phyloP scores from a whole-genome alignment of 106 monocot genomes.

The Cymbidium sinense region DNA sequence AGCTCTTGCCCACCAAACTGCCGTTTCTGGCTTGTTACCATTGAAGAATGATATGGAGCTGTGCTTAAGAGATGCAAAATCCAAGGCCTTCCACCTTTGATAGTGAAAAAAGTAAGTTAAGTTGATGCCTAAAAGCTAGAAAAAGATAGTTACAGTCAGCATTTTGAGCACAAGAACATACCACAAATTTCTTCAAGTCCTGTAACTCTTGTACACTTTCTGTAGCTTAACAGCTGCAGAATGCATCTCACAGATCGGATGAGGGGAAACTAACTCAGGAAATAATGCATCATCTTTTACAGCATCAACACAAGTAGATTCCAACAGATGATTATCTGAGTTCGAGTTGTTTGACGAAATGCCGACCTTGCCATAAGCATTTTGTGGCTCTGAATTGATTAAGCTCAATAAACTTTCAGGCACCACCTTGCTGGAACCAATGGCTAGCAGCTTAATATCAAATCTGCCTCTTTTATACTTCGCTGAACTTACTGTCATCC shows the following conservation, averaged over 20 bases:
- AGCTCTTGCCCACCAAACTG: slow-evolving; percentile 70
- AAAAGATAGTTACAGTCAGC: neutral
- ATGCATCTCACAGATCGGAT: slow-evolving; percentile 42
- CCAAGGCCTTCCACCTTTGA: slow-evolving; percentile 74
- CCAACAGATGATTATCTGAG: neutral
- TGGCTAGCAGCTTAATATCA: neutral
- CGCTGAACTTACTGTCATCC: slow-evolving; percentile 3
- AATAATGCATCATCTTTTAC: neutral
- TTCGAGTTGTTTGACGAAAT: slow-evolving; percentile 1
- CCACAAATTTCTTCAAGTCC: slow-evolving; percentile 82
- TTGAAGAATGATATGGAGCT: slow-evolving; percentile 75
- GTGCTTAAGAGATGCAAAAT: slow-evolving; percentile 62
- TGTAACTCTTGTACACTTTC: slow-evolving; percentile 88
- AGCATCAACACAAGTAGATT: slow-evolving; percentile 7
- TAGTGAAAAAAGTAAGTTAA: neutral
- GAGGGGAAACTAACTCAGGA: slow-evolving; percentile 12
- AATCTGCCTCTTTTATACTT: slow-evolving; percentile 4
- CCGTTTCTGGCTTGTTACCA: slow-evolving; percentile 46
- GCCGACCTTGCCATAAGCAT: neutral
- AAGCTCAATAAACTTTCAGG: slow-evolving; percentile 16
- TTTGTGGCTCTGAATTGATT: slow-evolving; percentile 10
- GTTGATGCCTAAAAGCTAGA: neutral
- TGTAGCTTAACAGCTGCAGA: slow-evolving; percentile 72
- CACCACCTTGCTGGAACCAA: neutral
- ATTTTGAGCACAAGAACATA: slow-evolving; percentile 12